These are phyloP conservation scores for Barnettozyma californica DNA, from an alignment of 805 yeast genomes.

Conservation along the genomic window DNA sequence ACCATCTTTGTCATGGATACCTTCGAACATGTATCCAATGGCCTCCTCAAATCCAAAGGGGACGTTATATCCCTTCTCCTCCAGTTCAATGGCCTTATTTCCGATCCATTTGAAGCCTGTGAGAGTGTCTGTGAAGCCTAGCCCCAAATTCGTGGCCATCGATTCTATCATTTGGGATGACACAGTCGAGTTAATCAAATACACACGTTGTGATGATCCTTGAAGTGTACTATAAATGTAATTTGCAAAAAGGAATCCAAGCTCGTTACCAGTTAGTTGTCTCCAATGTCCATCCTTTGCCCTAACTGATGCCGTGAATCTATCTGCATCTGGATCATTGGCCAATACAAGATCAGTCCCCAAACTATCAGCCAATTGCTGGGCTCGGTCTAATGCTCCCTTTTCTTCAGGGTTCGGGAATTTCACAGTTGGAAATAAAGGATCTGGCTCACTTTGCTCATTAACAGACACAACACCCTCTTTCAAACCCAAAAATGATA, in stretches of 20 bases:
- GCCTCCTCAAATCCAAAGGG: slow-evolving; percentile 97
- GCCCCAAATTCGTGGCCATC: slow-evolving; percentile 60
- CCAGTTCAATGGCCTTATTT: slow-evolving; percentile 73
- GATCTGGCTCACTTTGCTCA: slow-evolving; percentile 74
- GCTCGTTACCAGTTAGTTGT: slow-evolving; percentile 87
- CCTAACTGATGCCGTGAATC: slow-evolving; percentile 78
- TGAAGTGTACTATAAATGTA: slow-evolving; percentile 35
- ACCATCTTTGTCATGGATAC: slow-evolving; percentile 91
- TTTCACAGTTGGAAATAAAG: slow-evolving; percentile 75
- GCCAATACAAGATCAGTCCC: slow-evolving; percentile 61
- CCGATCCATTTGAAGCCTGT: slow-evolving; percentile 99
- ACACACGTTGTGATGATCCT: slow-evolving; percentile 33
- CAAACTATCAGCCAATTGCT: slow-evolving; percentile 47
- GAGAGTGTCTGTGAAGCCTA: slow-evolving; percentile 70
- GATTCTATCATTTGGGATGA: slow-evolving; percentile 75
- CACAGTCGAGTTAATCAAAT: slow-evolving; percentile 82
- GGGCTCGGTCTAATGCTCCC: slow-evolving; percentile 80
- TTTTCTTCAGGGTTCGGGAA: slow-evolving; percentile 97
- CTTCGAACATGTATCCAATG: slow-evolving; percentile 85
- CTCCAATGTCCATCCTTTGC: slow-evolving; percentile 44
- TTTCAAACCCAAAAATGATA: slow-evolving; percentile 31
- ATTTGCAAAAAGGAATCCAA: slow-evolving; percentile 80
- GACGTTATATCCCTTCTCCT: slow-evolving; percentile 55
- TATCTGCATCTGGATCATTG: slow-evolving; percentile 95
- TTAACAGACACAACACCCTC: slow-evolving; percentile 38